These are phyloP conservation scores for Cyamopsis tetragonoloba DNA, from an alignment of 306 rosid genomes.

Conservation along the genomic window DNA sequence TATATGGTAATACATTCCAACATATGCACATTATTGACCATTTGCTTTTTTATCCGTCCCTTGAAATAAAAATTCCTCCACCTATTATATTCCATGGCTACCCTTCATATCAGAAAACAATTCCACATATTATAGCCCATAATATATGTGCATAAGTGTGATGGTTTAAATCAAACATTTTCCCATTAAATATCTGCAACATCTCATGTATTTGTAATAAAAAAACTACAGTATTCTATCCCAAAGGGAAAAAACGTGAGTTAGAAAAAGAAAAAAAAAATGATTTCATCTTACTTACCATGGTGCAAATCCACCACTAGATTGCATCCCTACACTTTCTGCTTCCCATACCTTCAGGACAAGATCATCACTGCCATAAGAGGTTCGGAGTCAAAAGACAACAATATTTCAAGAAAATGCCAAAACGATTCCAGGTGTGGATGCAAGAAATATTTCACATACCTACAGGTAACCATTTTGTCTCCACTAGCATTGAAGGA, in stretches of 20 bases:
- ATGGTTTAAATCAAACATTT: not conserved
- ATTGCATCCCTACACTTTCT: slow-evolving; percentile 46
- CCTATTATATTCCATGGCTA: not conserved
- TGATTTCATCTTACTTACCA: slow-evolving; percentile 52
- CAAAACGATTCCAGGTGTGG: slow-evolving; percentile 12
- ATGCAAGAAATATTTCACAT: slow-evolving; percentile 17
- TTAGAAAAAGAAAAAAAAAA: not conserved
- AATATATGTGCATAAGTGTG: not conserved
- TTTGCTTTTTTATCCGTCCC: not conserved
- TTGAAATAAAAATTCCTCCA: not conserved
- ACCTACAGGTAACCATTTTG: slow-evolving; percentile 94
- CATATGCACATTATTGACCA: not conserved
- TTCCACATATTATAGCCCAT: not conserved
- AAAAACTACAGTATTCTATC: slow-evolving; percentile 4
- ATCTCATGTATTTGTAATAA: not conserved
- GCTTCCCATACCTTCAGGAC: slow-evolving; percentile 85
- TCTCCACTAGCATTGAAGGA: slow-evolving; percentile 76
- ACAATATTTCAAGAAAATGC: slow-evolving; percentile 16
- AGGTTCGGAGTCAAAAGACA: slow-evolving; percentile 11
- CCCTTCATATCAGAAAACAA: not conserved
- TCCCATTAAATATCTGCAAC: not conserved
- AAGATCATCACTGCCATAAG: slow-evolving; percentile 77
- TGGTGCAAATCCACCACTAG: slow-evolving; percentile 58
- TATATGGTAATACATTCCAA: not conserved
- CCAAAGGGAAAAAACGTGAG: not conserved